A percentile compares a stretch with the other conserved stretches of the same genome.
Evolutionary conservation across 192 early-diverging fungal genomes (phyloP).

Genomic region (Coemansia sp.): DNA sequence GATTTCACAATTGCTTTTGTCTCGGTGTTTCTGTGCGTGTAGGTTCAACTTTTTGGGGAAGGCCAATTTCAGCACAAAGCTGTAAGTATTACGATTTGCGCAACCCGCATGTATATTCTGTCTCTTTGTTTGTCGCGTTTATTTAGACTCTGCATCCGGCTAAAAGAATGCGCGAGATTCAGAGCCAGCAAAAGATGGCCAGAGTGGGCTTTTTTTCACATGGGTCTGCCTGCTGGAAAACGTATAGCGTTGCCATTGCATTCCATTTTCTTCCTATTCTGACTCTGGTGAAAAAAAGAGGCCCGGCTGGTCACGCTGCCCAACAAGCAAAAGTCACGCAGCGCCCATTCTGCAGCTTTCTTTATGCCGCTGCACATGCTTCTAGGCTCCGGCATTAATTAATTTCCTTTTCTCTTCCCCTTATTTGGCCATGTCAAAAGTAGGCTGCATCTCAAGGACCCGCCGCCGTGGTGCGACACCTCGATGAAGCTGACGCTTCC

Average conservation of each 20-base stretch:
- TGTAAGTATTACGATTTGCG: constrained; percentile 29
- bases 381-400: constrained; percentile 10
- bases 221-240: too few relatives aligned
- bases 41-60: constrained; percentile 55
- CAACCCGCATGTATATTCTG: background rate
- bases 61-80: constrained; percentile 48
- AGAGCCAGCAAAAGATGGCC: too few relatives aligned
- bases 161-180: too few relatives aligned
- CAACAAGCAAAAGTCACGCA: too few relatives aligned
- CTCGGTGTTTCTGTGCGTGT: constrained; percentile 3
- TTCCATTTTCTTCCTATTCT: too few relatives aligned
- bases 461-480: constrained; percentile 54
- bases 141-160: background rate
- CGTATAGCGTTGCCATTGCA: too few relatives aligned
- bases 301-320: too few relatives aligned
- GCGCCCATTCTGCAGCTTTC: background rate
- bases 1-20: background rate
- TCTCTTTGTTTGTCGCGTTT: background rate
- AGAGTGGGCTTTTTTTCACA: too few relatives aligned
- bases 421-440: constrained; percentile 10
- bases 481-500: constrained; percentile 45
- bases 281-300: background rate
- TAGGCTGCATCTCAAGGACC: constrained; percentile 54
- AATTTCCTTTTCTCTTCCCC: too few relatives aligned
- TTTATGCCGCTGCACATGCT: constrained; percentile 8